A percentile compares a stretch with the other conserved stretches of the same genome.
phyloP scores from a whole-genome alignment of 176 grass and related monocot genomes.

The Melocanna baccifera region DNA sequence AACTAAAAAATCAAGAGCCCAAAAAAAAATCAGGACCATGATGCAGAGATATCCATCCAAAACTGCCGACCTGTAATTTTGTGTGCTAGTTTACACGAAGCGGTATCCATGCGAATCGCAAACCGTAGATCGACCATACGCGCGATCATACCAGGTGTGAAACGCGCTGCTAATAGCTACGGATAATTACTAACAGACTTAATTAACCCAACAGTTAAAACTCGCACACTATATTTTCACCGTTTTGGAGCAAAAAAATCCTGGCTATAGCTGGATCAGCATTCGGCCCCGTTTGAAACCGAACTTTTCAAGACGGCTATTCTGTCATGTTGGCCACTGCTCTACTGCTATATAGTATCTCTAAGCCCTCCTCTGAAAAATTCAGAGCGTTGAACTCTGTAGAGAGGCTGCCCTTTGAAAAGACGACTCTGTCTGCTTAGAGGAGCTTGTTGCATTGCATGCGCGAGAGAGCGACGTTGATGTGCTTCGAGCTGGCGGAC shows the following conservation, averaged over 20 bases:
- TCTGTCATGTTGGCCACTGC: conserved; percentile 21
- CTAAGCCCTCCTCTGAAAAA: conserved; percentile 22
- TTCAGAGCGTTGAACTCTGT: conserved; percentile 26
- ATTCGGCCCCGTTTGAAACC: conserved; percentile 24
- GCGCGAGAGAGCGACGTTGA: conserved; percentile 18
- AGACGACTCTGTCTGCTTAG: not conserved
- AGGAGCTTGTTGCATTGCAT: not conserved
- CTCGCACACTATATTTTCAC: not conserved
- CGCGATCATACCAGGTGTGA: not conserved
- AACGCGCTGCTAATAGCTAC: not conserved
- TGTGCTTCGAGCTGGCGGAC: conserved; percentile 53
- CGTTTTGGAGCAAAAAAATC: not conserved
- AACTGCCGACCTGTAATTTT: not conserved
- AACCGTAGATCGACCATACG: not conserved
- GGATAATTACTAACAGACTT: not conserved
- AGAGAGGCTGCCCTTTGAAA: not conserved
- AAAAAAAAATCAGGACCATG: not conserved
- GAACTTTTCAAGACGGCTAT: conserved; percentile 26
- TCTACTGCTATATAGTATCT: conserved; percentile 41
- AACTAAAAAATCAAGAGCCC: no score
- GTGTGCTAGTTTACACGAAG: not conserved
- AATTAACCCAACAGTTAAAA: not conserved
- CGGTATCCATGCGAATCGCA: not conserved
- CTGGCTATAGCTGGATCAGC: not conserved
- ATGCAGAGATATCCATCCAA: not conserved